Conservation (phyloP, 2,329 filamentous ascomycete species). For the Cordyceps militaris region DNA sequence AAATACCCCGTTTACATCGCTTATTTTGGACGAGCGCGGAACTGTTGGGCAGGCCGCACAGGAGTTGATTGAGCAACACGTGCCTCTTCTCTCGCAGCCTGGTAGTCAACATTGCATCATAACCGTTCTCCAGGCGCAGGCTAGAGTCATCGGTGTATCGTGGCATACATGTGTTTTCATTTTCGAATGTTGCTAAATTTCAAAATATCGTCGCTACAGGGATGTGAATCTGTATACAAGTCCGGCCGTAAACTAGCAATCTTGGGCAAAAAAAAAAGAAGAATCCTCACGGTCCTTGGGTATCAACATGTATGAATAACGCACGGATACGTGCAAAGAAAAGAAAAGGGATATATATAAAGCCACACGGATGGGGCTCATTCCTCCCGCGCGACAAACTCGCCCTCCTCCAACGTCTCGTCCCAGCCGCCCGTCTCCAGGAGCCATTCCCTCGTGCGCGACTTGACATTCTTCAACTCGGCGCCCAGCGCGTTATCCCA, state of each 20-base stretch:
- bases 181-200: neutral
- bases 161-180: neutral
- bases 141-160: neutral
- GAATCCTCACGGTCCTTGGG: slow-evolving; percentile 18
- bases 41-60: neutral
- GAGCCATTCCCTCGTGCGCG: slow-evolving; percentile 66
- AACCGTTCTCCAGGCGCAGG: no score
- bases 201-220: neutral
- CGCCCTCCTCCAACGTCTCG: slow-evolving; percentile 58
- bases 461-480: slow-evolving; percentile 65
- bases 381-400: slow-evolving; percentile 37
- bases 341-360: neutral
- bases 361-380: neutral
- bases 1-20: slow-evolving; percentile 2
- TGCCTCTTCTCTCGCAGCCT: no score
- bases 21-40: neutral
- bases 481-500: slow-evolving; percentile 84
- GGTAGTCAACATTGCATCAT: no score
- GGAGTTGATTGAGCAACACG: no score
- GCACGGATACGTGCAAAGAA: neutral
- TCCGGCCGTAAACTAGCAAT: slow-evolving; percentile 5
- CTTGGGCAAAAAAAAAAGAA: neutral
- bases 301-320: slow-evolving; percentile 21
- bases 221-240: neutral
- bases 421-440: slow-evolving; percentile 82